Evolutionary conservation across 495 filamentous ascomycete species (phyloP).

Genomic region (Xylaria venustula): DNA sequence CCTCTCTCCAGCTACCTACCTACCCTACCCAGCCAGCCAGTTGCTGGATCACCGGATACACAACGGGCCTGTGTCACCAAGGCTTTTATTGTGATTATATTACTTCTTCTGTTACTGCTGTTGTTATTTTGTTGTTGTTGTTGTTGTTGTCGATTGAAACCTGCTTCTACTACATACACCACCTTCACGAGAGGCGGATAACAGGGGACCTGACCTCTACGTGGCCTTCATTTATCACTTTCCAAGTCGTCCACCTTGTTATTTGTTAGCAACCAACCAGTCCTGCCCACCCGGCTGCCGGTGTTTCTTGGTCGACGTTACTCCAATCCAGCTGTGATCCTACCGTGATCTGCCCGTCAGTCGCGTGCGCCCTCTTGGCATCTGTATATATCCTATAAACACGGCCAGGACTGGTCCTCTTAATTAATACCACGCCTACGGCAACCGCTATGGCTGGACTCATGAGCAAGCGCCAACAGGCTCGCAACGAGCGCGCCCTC

Average conservation of each 20-base stretch:
- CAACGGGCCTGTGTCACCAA: neutral
- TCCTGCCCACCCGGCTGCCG: neutral
- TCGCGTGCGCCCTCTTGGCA: conserved; percentile 14
- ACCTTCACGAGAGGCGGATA: neutral
- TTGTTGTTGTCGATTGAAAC: too few relatives aligned
- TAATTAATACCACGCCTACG: neutral
- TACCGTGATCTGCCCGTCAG: neutral
- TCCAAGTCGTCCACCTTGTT: neutral
- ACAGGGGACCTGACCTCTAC: neutral
- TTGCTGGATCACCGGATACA: neutral
- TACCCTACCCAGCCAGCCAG: neutral
- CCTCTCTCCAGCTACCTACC: neutral
- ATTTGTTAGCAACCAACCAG: neutral
- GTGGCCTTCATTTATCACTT: neutral
- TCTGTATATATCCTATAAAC: conserved; percentile 7
- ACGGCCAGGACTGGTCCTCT: neutral
- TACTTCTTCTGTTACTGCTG: too few relatives aligned
- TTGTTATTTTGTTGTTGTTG: too few relatives aligned
- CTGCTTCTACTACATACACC: neutral
- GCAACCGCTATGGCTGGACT: conserved; percentile 42
- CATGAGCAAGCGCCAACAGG: conserved; percentile 89
- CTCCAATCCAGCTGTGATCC: conserved; percentile 11
- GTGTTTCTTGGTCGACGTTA: conserved; percentile 10
- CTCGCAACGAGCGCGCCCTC: conserved; percentile 88
- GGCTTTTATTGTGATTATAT: neutral